Evolutionary conservation across 1,284 basidiomycete genomes (phyloP).

Genomic region (Naganishia liquefaciens): DNA sequence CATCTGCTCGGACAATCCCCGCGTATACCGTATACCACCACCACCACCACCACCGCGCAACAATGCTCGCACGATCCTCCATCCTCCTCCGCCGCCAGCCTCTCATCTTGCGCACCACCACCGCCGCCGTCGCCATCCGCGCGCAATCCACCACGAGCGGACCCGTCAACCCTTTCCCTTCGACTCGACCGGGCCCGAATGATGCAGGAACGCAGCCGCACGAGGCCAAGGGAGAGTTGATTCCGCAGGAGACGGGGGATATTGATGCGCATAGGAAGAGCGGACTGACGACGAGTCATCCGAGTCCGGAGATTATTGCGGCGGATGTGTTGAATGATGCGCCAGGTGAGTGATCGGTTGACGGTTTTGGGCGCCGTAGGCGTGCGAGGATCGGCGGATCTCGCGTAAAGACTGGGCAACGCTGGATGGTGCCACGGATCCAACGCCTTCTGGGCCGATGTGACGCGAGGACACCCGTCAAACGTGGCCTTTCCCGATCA

Average conservation of each 20-base stretch:
- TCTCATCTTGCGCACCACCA: background rate
- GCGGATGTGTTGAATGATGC: conserved; percentile 53
- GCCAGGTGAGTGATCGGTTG: conserved; percentile 42
- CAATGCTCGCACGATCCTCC: conserved; percentile 21
- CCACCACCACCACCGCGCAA: background rate
- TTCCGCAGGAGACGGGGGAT: background rate
- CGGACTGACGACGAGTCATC: conserved; percentile 32
- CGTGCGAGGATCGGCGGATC: no score
- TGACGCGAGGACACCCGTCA: no score
- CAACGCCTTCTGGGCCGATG: no score
- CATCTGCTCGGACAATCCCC: no score
- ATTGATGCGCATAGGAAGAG: conserved; percentile 20
- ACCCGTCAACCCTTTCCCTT: conserved; percentile 5
- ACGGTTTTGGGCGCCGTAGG: no score
- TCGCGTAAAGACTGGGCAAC: no score
- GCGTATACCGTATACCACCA: background rate
- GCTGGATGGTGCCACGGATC: no score
- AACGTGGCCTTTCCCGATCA: no score
- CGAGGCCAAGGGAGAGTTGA: background rate
- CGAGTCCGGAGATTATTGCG: conserved; percentile 39
- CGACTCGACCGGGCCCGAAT: no score
- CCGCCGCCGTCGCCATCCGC: background rate
- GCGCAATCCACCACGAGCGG: background rate
- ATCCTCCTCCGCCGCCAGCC: conserved; percentile 1
- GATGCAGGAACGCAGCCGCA: background rate